Base-by-base conservation (phyloP, 257 asterid genomes). In the Capsicum baccatum region DNA sequence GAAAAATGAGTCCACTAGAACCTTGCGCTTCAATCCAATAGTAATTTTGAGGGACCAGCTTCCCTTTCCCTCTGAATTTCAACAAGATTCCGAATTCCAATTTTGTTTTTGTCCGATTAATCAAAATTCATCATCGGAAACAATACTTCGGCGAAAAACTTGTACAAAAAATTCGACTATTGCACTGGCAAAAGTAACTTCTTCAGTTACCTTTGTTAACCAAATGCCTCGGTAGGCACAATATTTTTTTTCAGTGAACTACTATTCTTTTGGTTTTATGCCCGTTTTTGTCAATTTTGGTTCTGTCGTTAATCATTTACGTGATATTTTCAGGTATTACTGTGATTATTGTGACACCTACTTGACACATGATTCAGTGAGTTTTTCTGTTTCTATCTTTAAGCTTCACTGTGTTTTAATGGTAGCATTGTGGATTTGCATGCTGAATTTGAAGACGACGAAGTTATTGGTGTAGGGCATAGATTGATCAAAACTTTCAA, bases 291-390 rank as follows among this genome's bases (percentile, higher is more conserved):
- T 26, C n/a, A 16, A 17, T 68, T 68, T 83, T 26, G 3, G 19
- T 8, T 13, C 60, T 33, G 37, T 68, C 8, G 10, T 37, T 66
- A 37, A 66, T 83, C 35, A 26, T 82, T 50, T 81, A 66, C 35
- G 80, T 11, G 55, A 52, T 54, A 15, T 44, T 64, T 42, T 39
- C 93, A 95, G 98, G 97, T 95, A 95, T 82, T 95, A 92, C 85
- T 95, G 98, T 81, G 98, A 95, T 85, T 95, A 95, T 69, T 95
- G 98, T 88, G 98, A 95, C 87, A 95, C 98, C 64, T 95, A 95
- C 89, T 91, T 95, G 88, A 95, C 98, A 26, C 98, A 95, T 81
- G 98, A 95, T 90, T 94, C 98, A 21, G 98, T 95, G 84, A 89
- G 96, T 79, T 76, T 26, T 14, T 52, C 33, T 67, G 50, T 39